These are phyloP conservation scores for Adansonia madagascariensis DNA, from an alignment of 441 rosid species.

Conservation along the genomic window DNA sequence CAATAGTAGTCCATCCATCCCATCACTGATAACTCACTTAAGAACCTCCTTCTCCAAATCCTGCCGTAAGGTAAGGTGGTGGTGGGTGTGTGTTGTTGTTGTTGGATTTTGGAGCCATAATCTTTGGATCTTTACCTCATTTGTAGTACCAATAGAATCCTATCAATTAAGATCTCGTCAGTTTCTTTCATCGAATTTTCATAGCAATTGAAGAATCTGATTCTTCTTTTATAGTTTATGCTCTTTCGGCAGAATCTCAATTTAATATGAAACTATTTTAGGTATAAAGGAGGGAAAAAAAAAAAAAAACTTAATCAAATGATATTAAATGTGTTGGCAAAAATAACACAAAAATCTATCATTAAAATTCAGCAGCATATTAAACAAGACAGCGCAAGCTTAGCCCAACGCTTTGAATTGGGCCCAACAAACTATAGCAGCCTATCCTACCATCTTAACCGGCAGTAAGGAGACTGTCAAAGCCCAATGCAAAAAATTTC, in stretches of 20 bases:
- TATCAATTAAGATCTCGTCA: not conserved
- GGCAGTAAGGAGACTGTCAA: not conserved
- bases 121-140: not conserved
- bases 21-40: not conserved
- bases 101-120: not conserved
- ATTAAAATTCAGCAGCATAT: not conserved
- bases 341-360: too few species aligned
- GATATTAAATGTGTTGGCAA: too few species aligned
- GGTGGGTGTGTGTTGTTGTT: not conserved
- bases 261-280: not conserved
- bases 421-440: not conserved
- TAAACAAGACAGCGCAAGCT: not conserved
- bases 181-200: not conserved
- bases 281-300: not conserved
- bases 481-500: not conserved
- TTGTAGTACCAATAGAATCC: slow-evolving; percentile 6
- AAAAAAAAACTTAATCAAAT: too few species aligned
- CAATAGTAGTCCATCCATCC: not conserved
- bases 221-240: not conserved
- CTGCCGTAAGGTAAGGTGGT: not conserved
- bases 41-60: not conserved
- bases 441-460: not conserved
- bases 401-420: not conserved
- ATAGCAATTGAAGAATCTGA: not conserved
- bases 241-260: not conserved